These are phyloP conservation scores for Taphrina sp. DNA, from an alignment of 1,139 yeast genomes.

Conservation along the genomic window DNA sequence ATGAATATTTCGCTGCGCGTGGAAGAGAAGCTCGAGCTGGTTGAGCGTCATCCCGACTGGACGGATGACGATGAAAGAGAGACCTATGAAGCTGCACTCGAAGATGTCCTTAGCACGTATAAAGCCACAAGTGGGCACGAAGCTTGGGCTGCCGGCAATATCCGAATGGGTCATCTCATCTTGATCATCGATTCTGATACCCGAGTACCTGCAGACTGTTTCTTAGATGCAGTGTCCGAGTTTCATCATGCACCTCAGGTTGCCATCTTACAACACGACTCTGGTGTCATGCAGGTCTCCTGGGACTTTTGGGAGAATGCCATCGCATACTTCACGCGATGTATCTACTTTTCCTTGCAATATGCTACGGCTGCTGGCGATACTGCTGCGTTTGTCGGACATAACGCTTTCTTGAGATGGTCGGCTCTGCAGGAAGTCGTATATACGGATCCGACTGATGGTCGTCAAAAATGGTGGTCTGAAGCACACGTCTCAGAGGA, in stretches of 20 bases:
- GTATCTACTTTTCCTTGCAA: conserved; percentile 36
- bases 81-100: conserved; percentile 35
- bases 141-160: conserved; percentile 37
- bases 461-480: conserved; percentile 36
- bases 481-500: conserved; percentile 37
- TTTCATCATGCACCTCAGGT: conserved; percentile 37
- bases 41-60: conserved; percentile 35
- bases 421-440: conserved; percentile 36
- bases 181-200: conserved; percentile 37
- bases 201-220: conserved; percentile 37
- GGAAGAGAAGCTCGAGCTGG: conserved; percentile 36
- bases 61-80: conserved; percentile 30
- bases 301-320: conserved; percentile 37
- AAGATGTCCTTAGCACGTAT: conserved; percentile 24
- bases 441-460: conserved; percentile 34
- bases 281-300: conserved; percentile 37
- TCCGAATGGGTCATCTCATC: conserved; percentile 37
- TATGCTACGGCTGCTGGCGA: conserved; percentile 38
- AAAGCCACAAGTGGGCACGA: conserved; percentile 31
- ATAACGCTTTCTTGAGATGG: conserved; percentile 37
- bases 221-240: conserved; percentile 38
- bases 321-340: conserved; percentile 37
- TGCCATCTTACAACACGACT: conserved; percentile 36
- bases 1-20: conserved; percentile 35
- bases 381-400: conserved; percentile 37